Evolutionary conservation across 106 monocot species (phyloP).

Genomic region (Dactylorhiza incarnata): DNA sequence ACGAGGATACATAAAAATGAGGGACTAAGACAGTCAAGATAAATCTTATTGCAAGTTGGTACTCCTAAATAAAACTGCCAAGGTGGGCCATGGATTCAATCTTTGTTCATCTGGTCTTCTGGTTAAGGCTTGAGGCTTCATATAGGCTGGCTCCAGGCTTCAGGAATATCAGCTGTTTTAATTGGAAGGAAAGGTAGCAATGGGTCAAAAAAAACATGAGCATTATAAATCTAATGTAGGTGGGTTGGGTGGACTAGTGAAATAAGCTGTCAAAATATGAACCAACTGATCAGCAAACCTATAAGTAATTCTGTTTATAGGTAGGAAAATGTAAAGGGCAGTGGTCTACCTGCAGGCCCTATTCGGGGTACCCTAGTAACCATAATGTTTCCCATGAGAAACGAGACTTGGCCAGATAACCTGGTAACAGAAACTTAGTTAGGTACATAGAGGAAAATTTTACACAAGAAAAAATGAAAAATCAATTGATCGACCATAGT

Average conservation of each 20-base stretch:
- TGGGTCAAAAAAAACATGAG: constrained; percentile 45
- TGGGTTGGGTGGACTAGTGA: constrained; percentile 32
- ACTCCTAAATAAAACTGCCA: constrained; percentile 42
- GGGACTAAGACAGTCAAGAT: constrained; percentile 19
- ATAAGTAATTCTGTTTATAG: constrained; percentile 13
- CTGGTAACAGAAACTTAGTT: too few species aligned
- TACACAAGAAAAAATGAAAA: constrained; percentile 8
- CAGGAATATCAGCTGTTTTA: constrained; percentile 60
- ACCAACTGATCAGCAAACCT: constrained; percentile 2
- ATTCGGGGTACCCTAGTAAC: too few species aligned
- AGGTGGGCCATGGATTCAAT: constrained; percentile 28
- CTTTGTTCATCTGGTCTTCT: constrained; percentile 67
- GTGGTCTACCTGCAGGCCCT: constrained; percentile 64
- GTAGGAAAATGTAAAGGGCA: constrained; percentile 21
- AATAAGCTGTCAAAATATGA: constrained; percentile 14
- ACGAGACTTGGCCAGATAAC: too few species aligned
- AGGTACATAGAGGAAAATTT: too few species aligned
- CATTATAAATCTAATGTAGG: constrained; percentile 36
- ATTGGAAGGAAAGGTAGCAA: constrained; percentile 61
- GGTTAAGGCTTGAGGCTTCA: constrained; percentile 69
- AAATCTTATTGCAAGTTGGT: constrained; percentile 11
- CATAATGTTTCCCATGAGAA: constrained; percentile 86
- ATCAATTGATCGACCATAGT: not conserved
- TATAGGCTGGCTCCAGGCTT: constrained; percentile 70
- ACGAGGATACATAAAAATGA: not conserved